These are phyloP conservation scores for Colletotrichum endophyticum DNA, from an alignment of 2,329 filamentous ascomycete genomes.

Conservation along the genomic window DNA sequence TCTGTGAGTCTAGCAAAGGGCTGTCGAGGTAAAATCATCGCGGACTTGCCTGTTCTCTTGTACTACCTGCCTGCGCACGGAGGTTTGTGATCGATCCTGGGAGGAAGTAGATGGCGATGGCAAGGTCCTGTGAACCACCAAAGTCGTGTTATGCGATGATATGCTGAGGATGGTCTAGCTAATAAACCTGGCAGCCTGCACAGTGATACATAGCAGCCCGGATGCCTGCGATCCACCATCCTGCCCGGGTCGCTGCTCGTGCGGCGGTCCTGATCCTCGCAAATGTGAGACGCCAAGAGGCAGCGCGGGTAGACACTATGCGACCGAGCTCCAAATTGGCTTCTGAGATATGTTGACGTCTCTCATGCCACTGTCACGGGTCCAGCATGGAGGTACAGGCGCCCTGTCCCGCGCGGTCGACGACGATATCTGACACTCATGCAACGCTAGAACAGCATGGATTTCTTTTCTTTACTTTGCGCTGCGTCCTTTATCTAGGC, in stretches of 20 bases:
- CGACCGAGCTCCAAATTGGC: not conserved
- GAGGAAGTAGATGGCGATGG: not conserved
- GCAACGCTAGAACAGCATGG: too few relatives aligned
- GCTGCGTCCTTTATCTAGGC: not conserved
- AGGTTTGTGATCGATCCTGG: not conserved
- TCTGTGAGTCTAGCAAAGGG: not conserved
- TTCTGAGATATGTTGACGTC: not conserved
- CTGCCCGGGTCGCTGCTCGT: not conserved
- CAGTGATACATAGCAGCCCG: not conserved
- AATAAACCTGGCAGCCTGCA: accelerated
- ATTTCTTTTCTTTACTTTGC: not conserved
- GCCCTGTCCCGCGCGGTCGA: not conserved
- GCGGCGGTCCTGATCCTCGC: too few relatives aligned
- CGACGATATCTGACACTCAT: not conserved
- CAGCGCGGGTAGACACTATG: accelerated
- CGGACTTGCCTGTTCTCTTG: not conserved
- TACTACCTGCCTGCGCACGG: not conserved
- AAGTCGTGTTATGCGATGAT: not conserved
- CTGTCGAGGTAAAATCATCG: not conserved
- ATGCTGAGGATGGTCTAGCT: not conserved
- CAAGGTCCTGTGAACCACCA: not conserved
- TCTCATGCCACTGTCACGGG: not conserved
- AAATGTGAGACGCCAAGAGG: not conserved
- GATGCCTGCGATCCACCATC: not conserved
- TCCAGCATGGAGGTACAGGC: not conserved